phyloP scores from a whole-genome alignment of 805 yeast genomes.

The Monosporozyma aerobia region DNA sequence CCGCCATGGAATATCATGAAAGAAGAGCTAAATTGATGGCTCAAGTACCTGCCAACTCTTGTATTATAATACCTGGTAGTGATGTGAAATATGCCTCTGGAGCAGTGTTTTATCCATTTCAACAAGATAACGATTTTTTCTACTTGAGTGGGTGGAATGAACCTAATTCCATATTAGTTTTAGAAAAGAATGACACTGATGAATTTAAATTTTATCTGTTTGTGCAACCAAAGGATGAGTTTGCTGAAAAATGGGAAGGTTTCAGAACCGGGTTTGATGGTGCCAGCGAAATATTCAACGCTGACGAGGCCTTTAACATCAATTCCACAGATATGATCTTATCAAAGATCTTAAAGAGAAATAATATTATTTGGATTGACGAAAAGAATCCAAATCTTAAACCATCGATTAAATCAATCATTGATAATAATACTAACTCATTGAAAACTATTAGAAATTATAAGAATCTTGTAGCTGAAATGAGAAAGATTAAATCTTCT shows the following conservation, averaged over 20 bases:
- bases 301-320: slow-evolving; percentile 57
- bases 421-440: not conserved
- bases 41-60: slow-evolving; percentile 43
- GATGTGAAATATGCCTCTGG: slow-evolving; percentile 75
- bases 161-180: slow-evolving; percentile 63
- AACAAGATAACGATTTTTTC: slow-evolving; percentile 81
- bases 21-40: slow-evolving; percentile 56
- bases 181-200: slow-evolving; percentile 48
- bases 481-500: slow-evolving; percentile 63
- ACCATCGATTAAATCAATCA: slow-evolving; percentile 7
- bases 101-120: slow-evolving; percentile 83
- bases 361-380: slow-evolving; percentile 33
- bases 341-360: slow-evolving; percentile 37
- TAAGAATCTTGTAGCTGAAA: slow-evolving; percentile 17
- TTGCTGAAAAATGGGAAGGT: slow-evolving; percentile 92
- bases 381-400: slow-evolving; percentile 2
- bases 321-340: slow-evolving; percentile 1
- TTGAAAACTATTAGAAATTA: slow-evolving; percentile 6
- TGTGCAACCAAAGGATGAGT: slow-evolving; percentile 74
- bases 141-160: slow-evolving; percentile 91
- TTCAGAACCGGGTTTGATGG: slow-evolving; percentile 80
- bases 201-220: slow-evolving; percentile 62
- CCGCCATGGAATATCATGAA: slow-evolving; percentile 70
- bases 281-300: slow-evolving; percentile 75
- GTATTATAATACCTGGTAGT: slow-evolving; percentile 69